Percentiles rank a stretch among this genome's conserved stretches.
phyloP scores from a whole-genome alignment of 768 basidiomycete species.

The Trichaptum fuscoviolaceum region DNA sequence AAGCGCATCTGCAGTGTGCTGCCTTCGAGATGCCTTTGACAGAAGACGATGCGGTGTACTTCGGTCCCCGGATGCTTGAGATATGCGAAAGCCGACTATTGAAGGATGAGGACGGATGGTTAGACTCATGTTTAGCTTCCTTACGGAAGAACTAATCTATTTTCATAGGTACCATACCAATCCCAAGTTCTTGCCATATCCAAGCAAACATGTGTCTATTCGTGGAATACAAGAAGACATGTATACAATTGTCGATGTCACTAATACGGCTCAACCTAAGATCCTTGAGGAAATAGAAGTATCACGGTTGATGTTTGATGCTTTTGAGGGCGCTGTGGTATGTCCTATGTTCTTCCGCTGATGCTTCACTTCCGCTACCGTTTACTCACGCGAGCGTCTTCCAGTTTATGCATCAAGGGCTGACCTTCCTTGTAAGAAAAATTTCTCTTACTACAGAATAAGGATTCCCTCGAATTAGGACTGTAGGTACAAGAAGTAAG shows the following conservation, averaged over 20 bases:
- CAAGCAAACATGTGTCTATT: conserved; percentile 66
- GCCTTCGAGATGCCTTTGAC: conserved; percentile 80
- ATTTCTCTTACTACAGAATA: background rate
- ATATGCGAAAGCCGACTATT: conserved; percentile 58
- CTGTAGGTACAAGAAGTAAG: conserved; percentile 69
- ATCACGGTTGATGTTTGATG: conserved; percentile 79
- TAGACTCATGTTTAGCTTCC: conserved; percentile 16
- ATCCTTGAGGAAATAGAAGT: conserved; percentile 81
- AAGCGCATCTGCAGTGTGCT: conserved; percentile 86
- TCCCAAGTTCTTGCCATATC: conserved; percentile 73
- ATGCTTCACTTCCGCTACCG: conserved; percentile 1
- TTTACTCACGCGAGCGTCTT: conserved; percentile 8
- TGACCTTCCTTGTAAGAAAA: conserved; percentile 63
- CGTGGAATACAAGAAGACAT: conserved; percentile 75
- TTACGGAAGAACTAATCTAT: background rate
- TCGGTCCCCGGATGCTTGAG: conserved; percentile 54
- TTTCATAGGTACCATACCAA: conserved; percentile 71
- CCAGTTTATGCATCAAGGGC: conserved; percentile 85
- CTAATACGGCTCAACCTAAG: conserved; percentile 30
- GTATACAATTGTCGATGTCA: conserved; percentile 69
- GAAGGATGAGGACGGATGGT: conserved; percentile 81
- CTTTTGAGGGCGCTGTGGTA: conserved; percentile 87
- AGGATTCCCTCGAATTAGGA: conserved; percentile 8
- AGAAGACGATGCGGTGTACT: conserved; percentile 60
- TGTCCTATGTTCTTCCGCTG: conserved; percentile 16